phyloP scores from a whole-genome alignment of 192 early-diverging fungal genomes.

The Lobosporangium transversale region DNA sequence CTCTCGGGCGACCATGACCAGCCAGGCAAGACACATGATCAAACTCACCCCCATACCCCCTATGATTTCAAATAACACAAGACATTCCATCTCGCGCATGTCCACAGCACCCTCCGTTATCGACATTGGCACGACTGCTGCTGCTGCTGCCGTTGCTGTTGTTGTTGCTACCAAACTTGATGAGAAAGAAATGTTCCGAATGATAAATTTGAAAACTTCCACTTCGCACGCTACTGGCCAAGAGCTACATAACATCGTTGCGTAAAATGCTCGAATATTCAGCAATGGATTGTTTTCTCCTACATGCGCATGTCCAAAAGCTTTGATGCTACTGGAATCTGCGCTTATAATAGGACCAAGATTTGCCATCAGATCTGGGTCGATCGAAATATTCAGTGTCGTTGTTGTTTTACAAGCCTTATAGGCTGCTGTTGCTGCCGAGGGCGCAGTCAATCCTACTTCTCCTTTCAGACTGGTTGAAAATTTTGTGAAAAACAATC shows the following conservation, averaged over 20 bases:
- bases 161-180: neutral
- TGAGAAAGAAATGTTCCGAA: neutral
- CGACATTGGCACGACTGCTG: too few relatives aligned
- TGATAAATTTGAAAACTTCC: too few relatives aligned
- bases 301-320: too few relatives aligned
- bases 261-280: constrained; percentile 18
- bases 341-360: too few relatives aligned
- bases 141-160: neutral
- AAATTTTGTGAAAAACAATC: constrained; percentile 11
- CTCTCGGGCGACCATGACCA: neutral
- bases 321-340: too few relatives aligned
- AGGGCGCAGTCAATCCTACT: too few relatives aligned
- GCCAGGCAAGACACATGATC: constrained; percentile 28
- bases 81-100: constrained; percentile 45
- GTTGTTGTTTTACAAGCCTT: too few relatives aligned
- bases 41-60: constrained; percentile 28
- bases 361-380: too few relatives aligned
- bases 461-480: neutral
- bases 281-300: neutral
- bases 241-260: constrained; percentile 18
- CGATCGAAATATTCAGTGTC: too few relatives aligned
- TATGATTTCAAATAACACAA: constrained; percentile 35
- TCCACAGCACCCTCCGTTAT: constrained; percentile 2
- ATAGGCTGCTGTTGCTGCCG: too few relatives aligned
- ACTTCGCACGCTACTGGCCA: constrained; percentile 8